Evolutionary conservation across 805 yeast genomes (phyloP), one percentile per base, ranked within the genome.

Genomic region (Kodamaea hsintzibuensis): DNA sequence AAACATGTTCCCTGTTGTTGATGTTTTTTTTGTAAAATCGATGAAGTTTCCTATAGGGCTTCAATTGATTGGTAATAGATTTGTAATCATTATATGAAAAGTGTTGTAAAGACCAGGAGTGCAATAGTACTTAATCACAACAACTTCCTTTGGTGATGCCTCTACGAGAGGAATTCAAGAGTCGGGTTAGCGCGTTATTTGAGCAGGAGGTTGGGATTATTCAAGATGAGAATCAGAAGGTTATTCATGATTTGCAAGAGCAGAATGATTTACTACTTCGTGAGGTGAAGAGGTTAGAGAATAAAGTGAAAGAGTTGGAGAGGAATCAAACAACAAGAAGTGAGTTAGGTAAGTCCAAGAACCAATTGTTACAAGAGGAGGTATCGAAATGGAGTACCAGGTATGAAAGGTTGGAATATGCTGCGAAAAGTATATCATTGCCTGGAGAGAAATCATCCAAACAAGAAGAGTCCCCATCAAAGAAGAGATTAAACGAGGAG

Each of bases 1-100:
- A 54, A 60, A 61, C 64, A 59, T 61, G 46, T 33, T 16, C 38
- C 25, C 6, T 27, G 52, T 35, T 35, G 22, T 8, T 37, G 33
- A 30, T 30, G 35, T 30, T 47, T 42, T 42, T 37, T 25, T 45
- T 46, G 33, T 33, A 14, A n/a, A n/a, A 25, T 40, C 50, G 45
- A 52, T 42, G 44, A 43, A 30, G 25, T 35, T n/a, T n/a, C n/a
- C n/a, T n/a, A n/a, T n/a, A n/a, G n/a, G n/a, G n/a, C n/a, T n/a
- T n/a, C n/a, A n/a, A n/a, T n/a, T n/a, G n/a, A n/a, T n/a, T n/a
- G n/a, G n/a, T n/a, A n/a, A n/a, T n/a, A n/a, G n/a, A n/a, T n/a
- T n/a, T n/a, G n/a, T n/a, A n/a, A n/a, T n/a, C n/a, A n/a, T n/a
- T n/a, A n/a, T n/a, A n/a, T n/a, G 42, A 48, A 27, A 48, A 48